Percentiles rank a stretch among this genome's conserved stretches.
Conservation (phyloP, 306 rosid genomes). For the Quercus mongolica region DNA sequence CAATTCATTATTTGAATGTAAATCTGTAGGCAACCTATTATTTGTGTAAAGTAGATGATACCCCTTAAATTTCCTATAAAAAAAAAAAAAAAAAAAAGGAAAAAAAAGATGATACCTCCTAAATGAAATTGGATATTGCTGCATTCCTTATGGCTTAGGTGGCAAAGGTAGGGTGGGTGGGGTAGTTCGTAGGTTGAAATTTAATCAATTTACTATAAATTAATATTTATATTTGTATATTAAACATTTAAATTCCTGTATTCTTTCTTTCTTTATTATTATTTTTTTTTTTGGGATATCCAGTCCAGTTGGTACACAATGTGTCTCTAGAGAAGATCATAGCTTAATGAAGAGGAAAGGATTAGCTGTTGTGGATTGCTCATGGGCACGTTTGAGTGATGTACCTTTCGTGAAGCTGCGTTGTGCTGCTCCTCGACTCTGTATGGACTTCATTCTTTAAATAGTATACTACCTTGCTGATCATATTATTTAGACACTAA, state of each 20-base stretch:
- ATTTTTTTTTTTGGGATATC: not conserved
- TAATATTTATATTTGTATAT: not conserved
- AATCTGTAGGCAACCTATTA: not conserved
- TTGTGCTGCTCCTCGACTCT: slow-evolving; percentile 84
- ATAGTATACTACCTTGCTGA: not conserved
- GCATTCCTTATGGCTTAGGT: not conserved
- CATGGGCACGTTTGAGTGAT: slow-evolving; percentile 92
- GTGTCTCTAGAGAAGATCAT: slow-evolving; percentile 88
- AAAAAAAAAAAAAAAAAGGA: too few species aligned
- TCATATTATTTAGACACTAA: too few species aligned
- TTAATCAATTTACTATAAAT: not conserved
- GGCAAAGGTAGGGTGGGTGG: not conserved
- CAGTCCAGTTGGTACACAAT: slow-evolving; percentile 83
- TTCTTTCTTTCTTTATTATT: not conserved
- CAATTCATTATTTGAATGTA: not conserved
- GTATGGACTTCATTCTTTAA: slow-evolving; percentile 45
- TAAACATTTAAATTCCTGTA: not conserved
- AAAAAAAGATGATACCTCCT: not conserved
- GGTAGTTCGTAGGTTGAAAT: not conserved
- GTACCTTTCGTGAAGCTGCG: slow-evolving; percentile 91
- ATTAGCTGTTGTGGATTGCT: slow-evolving; percentile 96
- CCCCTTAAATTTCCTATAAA: not conserved
- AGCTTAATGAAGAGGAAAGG: slow-evolving; percentile 64
- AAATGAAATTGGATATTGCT: not conserved
- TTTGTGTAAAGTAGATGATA: not conserved